A percentile compares a stretch with the other conserved stretches of the same genome.
phyloP scores from a whole-genome alignment of 1,139 yeast species.

The Candida tropicalis region DNA sequence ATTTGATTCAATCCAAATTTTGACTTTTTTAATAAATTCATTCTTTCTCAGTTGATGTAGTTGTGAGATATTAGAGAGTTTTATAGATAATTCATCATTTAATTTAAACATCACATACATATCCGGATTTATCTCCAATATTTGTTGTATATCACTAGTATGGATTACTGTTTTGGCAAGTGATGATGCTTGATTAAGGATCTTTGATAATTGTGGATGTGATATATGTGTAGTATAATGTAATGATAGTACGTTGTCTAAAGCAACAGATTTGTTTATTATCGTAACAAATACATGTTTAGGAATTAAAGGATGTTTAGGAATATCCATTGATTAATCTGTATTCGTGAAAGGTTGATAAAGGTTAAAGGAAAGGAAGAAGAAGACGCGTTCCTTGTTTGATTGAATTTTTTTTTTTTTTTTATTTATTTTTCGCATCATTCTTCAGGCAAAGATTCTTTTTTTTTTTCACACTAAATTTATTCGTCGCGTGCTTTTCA shows the following conservation, averaged over 20 bases:
- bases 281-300: constrained; percentile 12
- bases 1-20: constrained; percentile 52
- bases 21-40: constrained; percentile 58
- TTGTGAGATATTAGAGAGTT: constrained; percentile 11
- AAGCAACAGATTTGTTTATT: constrained; percentile 20
- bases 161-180: constrained; percentile 22
- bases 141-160: constrained; percentile 19
- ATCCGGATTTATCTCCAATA: constrained; percentile 20
- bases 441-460: no score
- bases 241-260: constrained; percentile 27
- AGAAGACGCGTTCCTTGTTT: constrained; percentile 4
- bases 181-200: constrained; percentile 24
- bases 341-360: background rate
- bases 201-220: constrained; percentile 23
- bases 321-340: constrained; percentile 8
- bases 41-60: constrained; percentile 45
- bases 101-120: constrained; percentile 20
- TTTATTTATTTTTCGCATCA: no score
- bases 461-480: no score
- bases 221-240: constrained; percentile 31
- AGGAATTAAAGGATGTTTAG: constrained; percentile 15
- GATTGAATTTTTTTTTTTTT: background rate
- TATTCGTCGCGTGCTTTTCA: no score
- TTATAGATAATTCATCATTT: constrained; percentile 11
- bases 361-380: background rate